A percentile compares a stretch with the other conserved stretches of the same genome.
Conservation (phyloP, 345 rosid genomes). For the Populus euphratica region DNA sequence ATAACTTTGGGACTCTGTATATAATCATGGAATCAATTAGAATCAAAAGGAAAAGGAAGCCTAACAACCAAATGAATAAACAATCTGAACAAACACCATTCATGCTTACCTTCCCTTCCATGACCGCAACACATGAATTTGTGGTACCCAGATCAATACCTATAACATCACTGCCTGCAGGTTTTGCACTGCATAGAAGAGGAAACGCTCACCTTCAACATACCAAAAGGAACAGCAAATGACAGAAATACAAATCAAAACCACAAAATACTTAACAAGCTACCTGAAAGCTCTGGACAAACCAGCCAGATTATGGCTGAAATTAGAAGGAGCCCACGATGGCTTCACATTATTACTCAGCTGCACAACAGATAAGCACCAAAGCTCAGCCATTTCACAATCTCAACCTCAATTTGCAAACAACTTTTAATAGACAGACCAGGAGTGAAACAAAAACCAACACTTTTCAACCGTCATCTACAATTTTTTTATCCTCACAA, state of each 20-base stretch:
- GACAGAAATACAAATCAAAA: background rate
- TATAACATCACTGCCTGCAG: constrained; percentile 79
- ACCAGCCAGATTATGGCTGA: constrained; percentile 46
- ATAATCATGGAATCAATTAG: background rate
- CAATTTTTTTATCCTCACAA: background rate
- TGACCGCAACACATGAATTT: constrained; percentile 92
- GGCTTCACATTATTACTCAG: constrained; percentile 45
- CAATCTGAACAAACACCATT: background rate
- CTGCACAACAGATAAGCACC: constrained; percentile 33
- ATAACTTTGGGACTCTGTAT: constrained; percentile 33
- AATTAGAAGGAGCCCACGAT: constrained; percentile 36
- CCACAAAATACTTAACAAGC: background rate
- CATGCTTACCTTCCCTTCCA: constrained; percentile 88
- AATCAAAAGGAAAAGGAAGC: too few species aligned
- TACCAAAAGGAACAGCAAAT: background rate
- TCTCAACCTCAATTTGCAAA: background rate
- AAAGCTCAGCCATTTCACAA: background rate
- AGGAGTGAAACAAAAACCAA: background rate
- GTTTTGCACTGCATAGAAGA: constrained; percentile 52
- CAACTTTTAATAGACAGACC: background rate
- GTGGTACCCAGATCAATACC: constrained; percentile 98
- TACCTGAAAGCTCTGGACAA: constrained; percentile 81
- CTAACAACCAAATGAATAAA: background rate
- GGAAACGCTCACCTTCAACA: background rate
- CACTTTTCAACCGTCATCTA: background rate